Conservation (phyloP, 495 filamentous ascomycete species). For the Podospora conica region DNA sequence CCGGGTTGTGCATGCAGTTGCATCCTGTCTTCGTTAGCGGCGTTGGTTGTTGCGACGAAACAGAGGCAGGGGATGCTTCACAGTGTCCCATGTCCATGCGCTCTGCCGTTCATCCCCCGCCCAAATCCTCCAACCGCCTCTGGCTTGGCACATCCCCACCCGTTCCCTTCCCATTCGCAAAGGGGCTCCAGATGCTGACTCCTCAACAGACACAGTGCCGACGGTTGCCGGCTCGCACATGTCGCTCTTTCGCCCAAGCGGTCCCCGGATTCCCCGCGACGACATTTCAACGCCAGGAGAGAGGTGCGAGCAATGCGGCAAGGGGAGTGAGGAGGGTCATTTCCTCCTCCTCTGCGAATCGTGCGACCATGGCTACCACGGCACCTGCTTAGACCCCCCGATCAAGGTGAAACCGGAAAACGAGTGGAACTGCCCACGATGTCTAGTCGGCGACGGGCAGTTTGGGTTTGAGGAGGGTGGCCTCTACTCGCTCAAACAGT, state of each 20-base stretch:
- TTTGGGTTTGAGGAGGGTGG: constrained; percentile 98
- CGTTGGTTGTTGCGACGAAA: neutral
- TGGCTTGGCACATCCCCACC: neutral
- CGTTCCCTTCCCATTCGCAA: neutral
- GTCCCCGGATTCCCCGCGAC: constrained; percentile 62
- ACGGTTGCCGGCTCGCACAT: constrained; percentile 95
- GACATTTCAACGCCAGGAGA: constrained; percentile 66
- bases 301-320: constrained; percentile 86
- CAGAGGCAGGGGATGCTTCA: neutral
- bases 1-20: neutral
- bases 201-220: constrained; percentile 64
- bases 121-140: neutral
- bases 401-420: constrained; percentile 71
- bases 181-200: constrained; percentile 27
- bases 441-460: constrained; percentile 91
- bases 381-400: constrained; percentile 79
- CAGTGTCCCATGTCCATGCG: constrained; percentile 6
- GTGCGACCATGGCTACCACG: constrained; percentile 87
- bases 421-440: constrained; percentile 96
- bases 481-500: constrained; percentile 90
- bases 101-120: neutral
- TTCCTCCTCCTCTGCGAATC: constrained; percentile 83
- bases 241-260: constrained; percentile 81
- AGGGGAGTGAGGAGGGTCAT: constrained; percentile 53
- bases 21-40: neutral